Evolutionary conservation across 169 alveolate species (phyloP), one percentile per base, ranked within the genome.

Genomic region (Eimeria praecox): DNA sequence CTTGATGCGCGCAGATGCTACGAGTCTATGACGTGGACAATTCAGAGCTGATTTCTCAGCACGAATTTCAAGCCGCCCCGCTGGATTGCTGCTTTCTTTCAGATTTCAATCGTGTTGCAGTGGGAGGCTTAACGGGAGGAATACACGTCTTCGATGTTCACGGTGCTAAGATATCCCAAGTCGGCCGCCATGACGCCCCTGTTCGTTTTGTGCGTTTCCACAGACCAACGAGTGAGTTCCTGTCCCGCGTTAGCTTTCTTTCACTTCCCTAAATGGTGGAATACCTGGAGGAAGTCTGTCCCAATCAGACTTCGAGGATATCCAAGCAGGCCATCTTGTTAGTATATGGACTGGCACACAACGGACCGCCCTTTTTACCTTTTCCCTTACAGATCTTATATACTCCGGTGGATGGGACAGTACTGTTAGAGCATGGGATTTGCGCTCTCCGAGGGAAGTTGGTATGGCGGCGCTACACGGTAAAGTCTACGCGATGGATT

Each of bases 381-480:
- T 42, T 20, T 22, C 20, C 40, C 38, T n/a, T 22, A 30, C 95
- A 94, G 96, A 94, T 64, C 64, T 86, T 52, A 64, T 94, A 49
- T 94, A 94, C 95, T 62, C 96, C 33, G 95, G 93, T n/a, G 96
- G 96, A 33, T 94, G 96, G 96, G 96, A 94, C 87, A 87, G 66
- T 54, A 71, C 75, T 14, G 46, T 94, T 40, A 56, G 91, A 27
- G 96, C 96, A 52, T 94, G 96, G 96, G 96, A 94, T 69, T 44
- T 85, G 78, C 96, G 96, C 46, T 59, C 83, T 27, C 95, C 92
- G 56, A 59, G 83, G 69, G 94, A 91, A 38, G 54, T 94, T 35
- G 90, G 95, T 22, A 52, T 83, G 83, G 95, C 88, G 44, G 73
- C 73, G 35, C 64, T 94, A 22, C 95, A 87, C 46, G 96, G 96